Conservation (phyloP, 2,329 filamentous ascomycete genomes). For the Hirsutella rhossiliensis region DNA sequence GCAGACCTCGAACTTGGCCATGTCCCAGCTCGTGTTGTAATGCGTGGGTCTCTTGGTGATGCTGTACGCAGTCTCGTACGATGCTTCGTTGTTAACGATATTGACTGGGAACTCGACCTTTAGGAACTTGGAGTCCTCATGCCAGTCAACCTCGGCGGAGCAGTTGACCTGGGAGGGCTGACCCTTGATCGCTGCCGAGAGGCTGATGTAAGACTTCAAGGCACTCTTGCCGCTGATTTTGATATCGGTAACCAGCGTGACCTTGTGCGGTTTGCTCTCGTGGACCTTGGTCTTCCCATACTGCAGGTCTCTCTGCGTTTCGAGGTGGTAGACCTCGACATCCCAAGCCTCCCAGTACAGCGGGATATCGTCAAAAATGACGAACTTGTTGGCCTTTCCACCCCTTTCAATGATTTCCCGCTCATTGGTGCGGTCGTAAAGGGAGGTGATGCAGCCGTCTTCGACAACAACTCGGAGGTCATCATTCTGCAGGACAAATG, state of each 20-base stretch:
- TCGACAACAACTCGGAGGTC: conserved; percentile 63
- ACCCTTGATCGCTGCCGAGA: conserved; percentile 56
- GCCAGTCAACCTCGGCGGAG: conserved; percentile 86
- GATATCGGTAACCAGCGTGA: conserved; percentile 73
- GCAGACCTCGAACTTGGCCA: conserved; percentile 96
- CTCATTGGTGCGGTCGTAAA: conserved; percentile 61
- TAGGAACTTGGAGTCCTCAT: conserved; percentile 92
- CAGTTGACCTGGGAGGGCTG: conserved; percentile 58
- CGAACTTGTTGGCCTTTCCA: conserved; percentile 76
- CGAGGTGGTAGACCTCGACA: conserved; percentile 90
- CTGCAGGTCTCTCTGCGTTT: conserved; percentile 67
- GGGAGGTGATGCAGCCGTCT: conserved; percentile 67
- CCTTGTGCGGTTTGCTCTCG: conserved; percentile 61
- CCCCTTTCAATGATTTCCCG: conserved; percentile 67
- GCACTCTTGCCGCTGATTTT: conserved; percentile 80
- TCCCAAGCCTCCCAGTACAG: conserved; percentile 98
- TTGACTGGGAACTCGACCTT: conserved; percentile 98
- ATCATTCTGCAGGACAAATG: conserved; percentile 71
- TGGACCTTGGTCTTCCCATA: conserved; percentile 57
- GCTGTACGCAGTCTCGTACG: conserved; percentile 91
- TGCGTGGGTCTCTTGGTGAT: conserved; percentile 83
- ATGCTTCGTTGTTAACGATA: conserved; percentile 80
- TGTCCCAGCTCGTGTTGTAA: conserved; percentile 95
- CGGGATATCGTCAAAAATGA: conserved; percentile 94
- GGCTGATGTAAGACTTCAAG: conserved; percentile 73